phyloP scores from a whole-genome alignment of 441 rosid genomes.

The Mallotus japonicus region DNA sequence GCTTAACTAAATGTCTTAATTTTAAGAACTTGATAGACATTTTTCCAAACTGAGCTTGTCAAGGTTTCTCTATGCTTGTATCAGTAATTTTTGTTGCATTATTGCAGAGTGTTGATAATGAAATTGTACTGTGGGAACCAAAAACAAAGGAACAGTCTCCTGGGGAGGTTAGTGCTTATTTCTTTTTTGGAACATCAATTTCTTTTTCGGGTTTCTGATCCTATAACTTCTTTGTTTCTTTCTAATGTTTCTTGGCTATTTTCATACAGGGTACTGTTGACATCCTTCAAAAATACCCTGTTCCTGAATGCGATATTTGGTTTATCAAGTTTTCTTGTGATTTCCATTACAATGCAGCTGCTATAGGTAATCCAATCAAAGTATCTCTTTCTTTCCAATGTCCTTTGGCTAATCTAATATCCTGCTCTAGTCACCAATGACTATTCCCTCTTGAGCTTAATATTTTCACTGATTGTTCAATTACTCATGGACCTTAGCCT shows the following conservation, averaged over 20 bases:
- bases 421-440: too few relatives aligned
- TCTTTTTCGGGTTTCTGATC: neutral
- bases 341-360: conserved; percentile 67
- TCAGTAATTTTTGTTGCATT: conserved; percentile 20
- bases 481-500: neutral
- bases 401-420: neutral
- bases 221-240: neutral
- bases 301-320: conserved; percentile 96
- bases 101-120: conserved; percentile 92
- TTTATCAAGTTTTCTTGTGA: conserved; percentile 96
- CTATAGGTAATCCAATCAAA: conserved; percentile 57
- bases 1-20: conserved; percentile 11
- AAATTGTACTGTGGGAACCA: conserved; percentile 96
- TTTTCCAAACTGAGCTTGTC: conserved; percentile 1
- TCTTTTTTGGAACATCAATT: neutral
- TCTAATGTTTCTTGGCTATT: neutral
- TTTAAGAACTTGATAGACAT: neutral
- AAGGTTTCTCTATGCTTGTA: conserved; percentile 9
- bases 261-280: conserved; percentile 66
- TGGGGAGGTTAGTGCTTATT: conserved; percentile 68
- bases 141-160: conserved; percentile 94
- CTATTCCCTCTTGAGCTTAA: neutral
- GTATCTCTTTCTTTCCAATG: neutral
- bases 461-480: neutral
- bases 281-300: conserved; percentile 85